Evolutionary conservation across 2,329 filamentous ascomycete genomes (phyloP).

Genomic region (Trichoderma sp.): DNA sequence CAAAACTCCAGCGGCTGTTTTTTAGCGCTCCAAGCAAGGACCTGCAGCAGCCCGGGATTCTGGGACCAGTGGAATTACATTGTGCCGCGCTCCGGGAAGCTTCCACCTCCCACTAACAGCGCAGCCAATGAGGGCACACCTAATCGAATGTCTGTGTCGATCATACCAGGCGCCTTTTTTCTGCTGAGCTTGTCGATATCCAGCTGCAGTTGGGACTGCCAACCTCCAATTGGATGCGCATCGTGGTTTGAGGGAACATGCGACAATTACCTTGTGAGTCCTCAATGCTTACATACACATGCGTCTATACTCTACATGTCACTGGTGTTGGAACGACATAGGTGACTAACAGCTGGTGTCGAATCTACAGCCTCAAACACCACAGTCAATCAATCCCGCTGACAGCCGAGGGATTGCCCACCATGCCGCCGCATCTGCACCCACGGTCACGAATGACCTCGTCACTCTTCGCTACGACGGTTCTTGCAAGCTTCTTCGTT

Average conservation of each 20-base stretch:
- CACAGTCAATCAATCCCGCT: constrained; percentile 2
- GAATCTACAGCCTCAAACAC: not conserved
- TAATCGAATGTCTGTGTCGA: constrained; percentile 20
- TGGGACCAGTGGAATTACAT: constrained; percentile 19
- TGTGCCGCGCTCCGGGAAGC: constrained; percentile 21
- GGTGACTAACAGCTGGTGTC: not conserved
- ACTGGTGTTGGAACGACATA: not conserved
- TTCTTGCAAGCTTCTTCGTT: constrained; percentile 86
- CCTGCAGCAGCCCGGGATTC: not conserved
- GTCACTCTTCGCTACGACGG: constrained; percentile 90
- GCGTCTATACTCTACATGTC: not conserved
- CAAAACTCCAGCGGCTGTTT: not conserved
- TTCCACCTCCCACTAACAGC: not conserved
- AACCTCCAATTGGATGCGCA: constrained; percentile 12
- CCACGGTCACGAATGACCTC: constrained; percentile 91
- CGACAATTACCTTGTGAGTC: constrained; percentile 24
- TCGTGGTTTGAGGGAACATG: constrained; percentile 23
- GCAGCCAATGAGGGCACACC: constrained; percentile 23
- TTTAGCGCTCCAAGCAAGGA: not conserved
- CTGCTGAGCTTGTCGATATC: not conserved
- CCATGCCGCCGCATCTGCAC: constrained; percentile 85
- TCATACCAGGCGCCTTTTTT: constrained; percentile 19
- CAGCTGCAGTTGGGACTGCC: constrained; percentile 3
- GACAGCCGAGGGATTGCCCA: constrained; percentile 16
- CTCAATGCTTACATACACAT: not conserved